phyloP scores from a whole-genome alignment of 2,329 filamentous ascomycete species.

The Ramularia collo-cygni region DNA sequence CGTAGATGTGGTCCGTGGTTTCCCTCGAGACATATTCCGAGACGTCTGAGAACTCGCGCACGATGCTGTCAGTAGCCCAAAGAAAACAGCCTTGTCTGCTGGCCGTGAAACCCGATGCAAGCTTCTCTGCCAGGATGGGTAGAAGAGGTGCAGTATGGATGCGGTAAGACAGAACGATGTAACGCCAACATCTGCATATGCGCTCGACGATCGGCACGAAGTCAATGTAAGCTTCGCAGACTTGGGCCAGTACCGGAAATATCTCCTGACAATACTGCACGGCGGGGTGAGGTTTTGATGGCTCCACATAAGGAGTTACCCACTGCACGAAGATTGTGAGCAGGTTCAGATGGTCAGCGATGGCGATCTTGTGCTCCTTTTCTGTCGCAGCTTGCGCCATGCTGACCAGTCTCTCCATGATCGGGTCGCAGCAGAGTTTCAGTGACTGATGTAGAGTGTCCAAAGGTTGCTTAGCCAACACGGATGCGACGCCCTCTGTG shows the following conservation, averaged over 20 bases:
- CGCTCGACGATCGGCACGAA: slow-evolving; percentile 88
- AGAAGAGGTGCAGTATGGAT: slow-evolving; percentile 81
- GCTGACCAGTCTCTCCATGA: slow-evolving; percentile 75
- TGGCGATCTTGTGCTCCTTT: slow-evolving; percentile 73
- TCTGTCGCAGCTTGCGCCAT: slow-evolving; percentile 81
- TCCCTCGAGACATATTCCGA: slow-evolving; percentile 72
- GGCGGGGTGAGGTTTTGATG: slow-evolving; percentile 71
- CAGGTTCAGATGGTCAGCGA: slow-evolving; percentile 90
- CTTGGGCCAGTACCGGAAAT: slow-evolving; percentile 76
- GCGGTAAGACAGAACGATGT: slow-evolving; percentile 94
- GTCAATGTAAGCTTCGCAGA: slow-evolving; percentile 78
- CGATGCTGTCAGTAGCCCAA: slow-evolving; percentile 94
- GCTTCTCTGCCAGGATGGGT: slow-evolving; percentile 76
- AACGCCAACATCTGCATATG: slow-evolving; percentile 90
- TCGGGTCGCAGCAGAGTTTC: slow-evolving; percentile 87
- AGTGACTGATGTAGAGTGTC: slow-evolving; percentile 76
- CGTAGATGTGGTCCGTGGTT: slow-evolving; percentile 84
- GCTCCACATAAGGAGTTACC: slow-evolving; percentile 66
- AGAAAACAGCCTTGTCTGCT: slow-evolving; percentile 94
- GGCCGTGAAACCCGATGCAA: slow-evolving; percentile 74
- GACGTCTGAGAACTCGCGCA: slow-evolving; percentile 91
- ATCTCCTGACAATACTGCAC: slow-evolving; percentile 96
- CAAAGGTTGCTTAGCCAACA: slow-evolving; percentile 78
- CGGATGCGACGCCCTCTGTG: slow-evolving; percentile 88
- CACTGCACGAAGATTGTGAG: slow-evolving; percentile 83